Evolutionary conservation across 805 yeast species (phyloP).

Genomic region (Lachancea thermotolerans): DNA sequence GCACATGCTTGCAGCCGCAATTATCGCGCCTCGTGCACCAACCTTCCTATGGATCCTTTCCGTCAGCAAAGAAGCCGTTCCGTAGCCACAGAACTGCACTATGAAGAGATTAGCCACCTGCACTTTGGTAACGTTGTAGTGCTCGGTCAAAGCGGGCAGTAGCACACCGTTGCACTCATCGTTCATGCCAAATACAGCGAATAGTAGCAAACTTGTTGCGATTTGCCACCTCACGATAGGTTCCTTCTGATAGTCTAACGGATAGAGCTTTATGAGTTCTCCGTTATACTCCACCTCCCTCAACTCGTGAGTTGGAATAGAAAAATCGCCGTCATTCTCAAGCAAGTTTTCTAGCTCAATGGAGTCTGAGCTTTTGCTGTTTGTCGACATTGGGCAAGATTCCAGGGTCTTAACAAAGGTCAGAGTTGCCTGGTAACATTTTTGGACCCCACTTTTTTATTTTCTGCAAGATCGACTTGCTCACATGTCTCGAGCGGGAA

Average conservation of each 20-base stretch:
- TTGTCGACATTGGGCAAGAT: not conserved
- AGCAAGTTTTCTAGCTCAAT: not conserved
- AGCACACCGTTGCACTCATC: constrained; percentile 32
- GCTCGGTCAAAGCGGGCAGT: constrained; percentile 26
- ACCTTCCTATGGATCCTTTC: constrained; percentile 21
- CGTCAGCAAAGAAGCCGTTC: constrained; percentile 26
- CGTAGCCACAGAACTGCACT: constrained; percentile 27
- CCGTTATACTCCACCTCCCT: constrained; percentile 22
- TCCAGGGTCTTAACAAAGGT: no score
- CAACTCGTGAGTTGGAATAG: not conserved
- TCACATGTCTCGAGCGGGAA: no score
- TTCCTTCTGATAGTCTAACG: constrained; percentile 22
- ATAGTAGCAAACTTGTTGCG: constrained; percentile 24
- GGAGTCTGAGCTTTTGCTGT: not conserved
- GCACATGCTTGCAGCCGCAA: constrained; percentile 15
- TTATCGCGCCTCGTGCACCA: constrained; percentile 30
- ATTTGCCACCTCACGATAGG: constrained; percentile 26
- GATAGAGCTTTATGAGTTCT: constrained; percentile 19
- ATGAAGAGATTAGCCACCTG: constrained; percentile 28
- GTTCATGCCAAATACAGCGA: constrained; percentile 29
- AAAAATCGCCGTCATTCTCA: not conserved
- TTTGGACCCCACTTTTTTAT: no score
- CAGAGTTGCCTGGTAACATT: no score
- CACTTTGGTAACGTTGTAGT: constrained; percentile 23
- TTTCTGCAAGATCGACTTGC: no score